Base-by-base conservation (phyloP, 306 rosid genomes). In the Rosa multiflora region DNA sequence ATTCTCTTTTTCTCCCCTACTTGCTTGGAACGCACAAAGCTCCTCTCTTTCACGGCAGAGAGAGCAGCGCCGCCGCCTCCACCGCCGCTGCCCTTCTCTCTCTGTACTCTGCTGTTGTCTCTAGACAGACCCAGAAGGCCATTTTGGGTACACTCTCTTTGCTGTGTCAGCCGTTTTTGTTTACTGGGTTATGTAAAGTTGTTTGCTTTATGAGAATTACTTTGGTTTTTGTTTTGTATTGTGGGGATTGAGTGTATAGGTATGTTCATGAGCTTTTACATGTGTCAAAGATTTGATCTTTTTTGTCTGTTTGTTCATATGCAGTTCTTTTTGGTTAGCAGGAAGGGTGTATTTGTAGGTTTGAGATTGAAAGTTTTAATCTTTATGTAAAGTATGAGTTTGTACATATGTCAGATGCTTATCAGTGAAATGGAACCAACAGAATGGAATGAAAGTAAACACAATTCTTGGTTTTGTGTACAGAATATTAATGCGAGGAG, bases 11-110 rank as follows among this genome's bases (percentile, higher is more conserved):
- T 32, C 40, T 35, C 56, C 84, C 91, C 92, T 67, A 79, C 77
- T 87, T 61, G 87, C n/a, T 85, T 82, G 95, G 91, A 87, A 0
- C 3, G 4, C 63, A 37, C 6, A 39, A 73, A 66, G 73, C 81
- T 70, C 67, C 39, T 20, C 32, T 49, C 77, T 83, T 82, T 75
- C 75, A 83, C 88, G 79, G 86, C 74, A 53, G 81, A 76, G 82
- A 66, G 73, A 47, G 70, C 79, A 29, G 74, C 71, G 83, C 85
- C 83, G 87, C 88, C 84, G 46, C 85, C 83, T 10, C 5, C 46
- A 13, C 46, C 43, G 20, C 43, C 61, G 37, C 29, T 18, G 40
- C 67, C 37, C 17, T 4, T 17, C 59, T 42, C 26, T 59, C 17
- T 37, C 48, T 40, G 46, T 18, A 53, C 59, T 32, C 46, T 48